Evolutionary conservation across 2,329 filamentous ascomycete genomes (phyloP).

Genomic region (Xylaria digitata): DNA sequence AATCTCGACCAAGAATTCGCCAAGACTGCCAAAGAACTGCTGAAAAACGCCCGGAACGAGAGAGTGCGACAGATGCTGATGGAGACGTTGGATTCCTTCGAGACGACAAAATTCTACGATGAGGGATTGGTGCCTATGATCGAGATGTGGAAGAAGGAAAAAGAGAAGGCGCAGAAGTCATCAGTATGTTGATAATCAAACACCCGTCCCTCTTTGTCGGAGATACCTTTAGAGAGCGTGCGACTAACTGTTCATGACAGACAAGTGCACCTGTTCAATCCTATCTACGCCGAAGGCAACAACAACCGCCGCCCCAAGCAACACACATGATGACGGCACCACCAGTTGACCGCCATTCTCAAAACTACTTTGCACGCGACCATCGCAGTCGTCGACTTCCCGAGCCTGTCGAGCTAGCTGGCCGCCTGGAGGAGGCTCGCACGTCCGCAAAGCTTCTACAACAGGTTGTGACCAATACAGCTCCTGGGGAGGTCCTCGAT

Average conservation of each 20-base stretch:
- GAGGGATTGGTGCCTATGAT: slow-evolving; percentile 77
- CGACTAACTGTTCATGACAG: slow-evolving; percentile 34
- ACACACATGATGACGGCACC: slow-evolving; percentile 58
- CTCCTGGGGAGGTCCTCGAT: slow-evolving; percentile 76
- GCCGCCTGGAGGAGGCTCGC: slow-evolving; percentile 87
- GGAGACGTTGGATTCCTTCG: slow-evolving; percentile 85
- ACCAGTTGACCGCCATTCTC: slow-evolving; percentile 56
- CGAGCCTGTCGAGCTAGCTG: slow-evolving; percentile 78
- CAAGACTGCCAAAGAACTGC: slow-evolving; percentile 76
- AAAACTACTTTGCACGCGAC: slow-evolving; percentile 69
- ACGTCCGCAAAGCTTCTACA: slow-evolving; percentile 93
- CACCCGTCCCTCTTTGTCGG: not conserved
- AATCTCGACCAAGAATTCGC: slow-evolving; percentile 90
- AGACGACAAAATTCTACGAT: slow-evolving; percentile 77
- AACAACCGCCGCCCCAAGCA: slow-evolving; percentile 45
- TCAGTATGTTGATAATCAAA: slow-evolving; percentile 53
- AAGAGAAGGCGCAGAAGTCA: slow-evolving; percentile 70
- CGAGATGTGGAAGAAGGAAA: slow-evolving; percentile 91
- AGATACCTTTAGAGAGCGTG: slow-evolving; percentile 30
- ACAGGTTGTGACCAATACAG: slow-evolving; percentile 89
- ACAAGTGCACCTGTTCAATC: slow-evolving; percentile 23
- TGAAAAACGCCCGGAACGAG: slow-evolving; percentile 76
- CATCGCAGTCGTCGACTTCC: slow-evolving; percentile 67
- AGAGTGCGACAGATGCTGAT: slow-evolving; percentile 86
- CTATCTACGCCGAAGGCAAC: slow-evolving; percentile 28